These are phyloP conservation scores for Lyophyllum decastes DNA, from an alignment of 768 basidiomycete genomes.

Conservation along the genomic window DNA sequence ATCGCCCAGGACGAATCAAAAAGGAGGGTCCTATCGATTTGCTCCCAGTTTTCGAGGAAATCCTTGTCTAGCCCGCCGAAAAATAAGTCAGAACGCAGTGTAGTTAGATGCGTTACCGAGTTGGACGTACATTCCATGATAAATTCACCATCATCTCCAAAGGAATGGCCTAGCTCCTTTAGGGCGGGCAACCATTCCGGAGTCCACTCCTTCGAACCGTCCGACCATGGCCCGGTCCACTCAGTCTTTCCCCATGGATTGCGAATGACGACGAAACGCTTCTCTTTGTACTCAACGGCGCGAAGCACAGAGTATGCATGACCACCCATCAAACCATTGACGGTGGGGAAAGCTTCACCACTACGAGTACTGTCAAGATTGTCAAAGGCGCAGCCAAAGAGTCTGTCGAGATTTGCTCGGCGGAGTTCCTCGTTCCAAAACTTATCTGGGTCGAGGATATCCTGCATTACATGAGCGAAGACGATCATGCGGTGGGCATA, in stretches of 20 bases:
- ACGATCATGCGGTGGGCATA: not conserved
- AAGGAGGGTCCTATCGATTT: constrained; percentile 38
- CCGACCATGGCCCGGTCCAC: constrained; percentile 56
- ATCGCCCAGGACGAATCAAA: constrained; percentile 41
- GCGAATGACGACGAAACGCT: constrained; percentile 51
- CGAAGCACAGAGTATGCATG: constrained; percentile 56
- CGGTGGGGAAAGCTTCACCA: constrained; percentile 21
- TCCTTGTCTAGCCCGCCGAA: constrained; percentile 29
- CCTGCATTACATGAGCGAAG: constrained; percentile 23
- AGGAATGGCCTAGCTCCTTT: constrained; percentile 42
- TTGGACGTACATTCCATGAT: constrained; percentile 52
- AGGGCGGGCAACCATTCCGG: constrained; percentile 48
- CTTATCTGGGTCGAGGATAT: constrained; percentile 48
- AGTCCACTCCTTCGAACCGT: constrained; percentile 61
- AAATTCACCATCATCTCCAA: constrained; percentile 56
- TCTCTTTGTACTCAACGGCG: constrained; percentile 46
- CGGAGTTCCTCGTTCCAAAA: constrained; percentile 55
- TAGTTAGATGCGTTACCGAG: constrained; percentile 5
- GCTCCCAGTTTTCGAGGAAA: constrained; percentile 38
- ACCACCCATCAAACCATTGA: constrained; percentile 39
- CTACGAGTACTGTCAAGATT: constrained; percentile 29
- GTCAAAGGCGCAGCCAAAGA: constrained; percentile 50
- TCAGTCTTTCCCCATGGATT: constrained; percentile 55
- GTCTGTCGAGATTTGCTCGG: constrained; percentile 46
- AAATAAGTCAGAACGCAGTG: not conserved